Percentiles rank a stretch among this genome's conserved stretches.
Evolutionary conservation across 129 eudicot species (phyloP).

Genomic region (Gnaphalium uliginosum): DNA sequence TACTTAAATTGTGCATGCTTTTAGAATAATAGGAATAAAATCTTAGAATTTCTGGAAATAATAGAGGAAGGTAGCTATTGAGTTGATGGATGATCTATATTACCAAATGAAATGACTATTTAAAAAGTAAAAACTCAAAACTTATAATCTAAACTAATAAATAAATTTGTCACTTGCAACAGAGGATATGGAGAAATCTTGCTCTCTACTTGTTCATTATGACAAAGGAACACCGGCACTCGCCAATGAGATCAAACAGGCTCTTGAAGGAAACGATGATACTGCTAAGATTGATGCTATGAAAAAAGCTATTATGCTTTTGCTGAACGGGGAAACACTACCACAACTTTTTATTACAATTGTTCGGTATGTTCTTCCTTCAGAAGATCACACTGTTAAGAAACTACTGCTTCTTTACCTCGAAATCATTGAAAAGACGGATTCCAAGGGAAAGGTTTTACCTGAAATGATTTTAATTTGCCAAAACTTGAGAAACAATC

Average conservation of each 20-base stretch:
- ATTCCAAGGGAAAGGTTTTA: slow-evolving; percentile 62
- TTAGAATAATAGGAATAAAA: slow-evolving; percentile 15
- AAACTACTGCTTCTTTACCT: slow-evolving; percentile 79
- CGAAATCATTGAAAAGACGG: slow-evolving; percentile 90
- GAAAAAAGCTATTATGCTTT: slow-evolving; percentile 90
- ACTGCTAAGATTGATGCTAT: slow-evolving; percentile 85
- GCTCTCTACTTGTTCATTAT: slow-evolving; percentile 75
- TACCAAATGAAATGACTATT: too few species aligned
- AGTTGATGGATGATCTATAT: too few species aligned
- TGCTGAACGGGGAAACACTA: slow-evolving; percentile 86
- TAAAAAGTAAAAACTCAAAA: too few species aligned
- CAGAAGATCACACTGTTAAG: slow-evolving; percentile 88
- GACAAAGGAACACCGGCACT: slow-evolving; percentile 96
- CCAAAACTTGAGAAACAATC: slow-evolving; percentile 83
- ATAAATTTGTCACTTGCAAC: slow-evolving; percentile 19
- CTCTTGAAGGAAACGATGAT: slow-evolving; percentile 85
- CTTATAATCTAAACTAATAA: slow-evolving; percentile 19
- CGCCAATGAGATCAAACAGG: slow-evolving; percentile 91
- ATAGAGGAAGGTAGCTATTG: not conserved
- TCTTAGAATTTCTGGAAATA: not conserved
- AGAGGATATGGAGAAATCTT: slow-evolving; percentile 81
- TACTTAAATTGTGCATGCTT: not conserved
- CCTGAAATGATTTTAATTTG: slow-evolving; percentile 98
- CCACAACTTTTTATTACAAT: slow-evolving; percentile 91
- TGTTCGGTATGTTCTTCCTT: slow-evolving; percentile 90